Evolutionary conservation across 495 filamentous ascomycete genomes (phyloP), one percentile per base, ranked within the genome.

Genomic region (Letharia lupina): DNA sequence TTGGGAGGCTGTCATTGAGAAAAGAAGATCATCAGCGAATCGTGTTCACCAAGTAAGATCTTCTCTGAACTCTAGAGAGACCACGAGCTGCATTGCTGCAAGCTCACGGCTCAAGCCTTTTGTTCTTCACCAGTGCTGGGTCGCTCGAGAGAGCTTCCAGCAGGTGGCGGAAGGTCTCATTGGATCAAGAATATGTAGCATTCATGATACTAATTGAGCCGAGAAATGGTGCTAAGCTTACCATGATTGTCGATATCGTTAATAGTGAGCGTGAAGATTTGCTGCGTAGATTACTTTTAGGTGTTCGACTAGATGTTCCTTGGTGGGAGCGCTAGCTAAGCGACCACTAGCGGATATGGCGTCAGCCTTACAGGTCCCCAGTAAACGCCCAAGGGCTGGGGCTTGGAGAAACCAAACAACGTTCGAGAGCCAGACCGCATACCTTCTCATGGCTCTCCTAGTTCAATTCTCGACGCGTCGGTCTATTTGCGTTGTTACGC

Each of bases 1-100:
- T 93, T 97, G 72, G 90, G 89, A 89, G 95, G 92, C 95, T 98
- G 83, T 96, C 95, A 98, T 98, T 93, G 94, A 98, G 95, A 88
- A 92, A 87, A 93, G 88, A 92, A 93, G 86, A 87, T 70, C 81
- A 91, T 96, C 89, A 95, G 90, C 87, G 84, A 88, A 86, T 86
- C 81, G 81, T 77, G 83, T 87, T 83, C 88, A 89, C 89, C 81
- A 86, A 83, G 76, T 83, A 82, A 80, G 77, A 85, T 89, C 88
- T 90, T 89, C 84, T 83, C 85, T 89, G 81, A 87, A 91, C 91
- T 95, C 91, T 96, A 96, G 79, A 87, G 89, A 91, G 88, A 82
- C 80, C 78, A 77, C 75, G 79, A 81, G 77, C 72, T 74, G 81
- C 84, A 82, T 88, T 83, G 78, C 85, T 81, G 79, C 83, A 75